Base-by-base conservation (phyloP, 139 green algal genomes). In the Penium margaritaceum region DNA sequence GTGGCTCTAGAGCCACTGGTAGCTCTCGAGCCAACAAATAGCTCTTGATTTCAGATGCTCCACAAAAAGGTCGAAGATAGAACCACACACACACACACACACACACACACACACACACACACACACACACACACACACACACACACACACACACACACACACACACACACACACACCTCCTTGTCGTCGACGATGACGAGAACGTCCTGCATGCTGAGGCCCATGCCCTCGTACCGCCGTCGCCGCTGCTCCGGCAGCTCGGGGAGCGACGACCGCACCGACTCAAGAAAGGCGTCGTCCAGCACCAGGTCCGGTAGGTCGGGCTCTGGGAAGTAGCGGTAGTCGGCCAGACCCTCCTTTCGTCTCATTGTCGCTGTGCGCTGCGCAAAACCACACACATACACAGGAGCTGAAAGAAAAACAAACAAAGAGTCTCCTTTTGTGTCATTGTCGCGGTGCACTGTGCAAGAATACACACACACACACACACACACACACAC, bases 251-350 rank as follows among this genome's bases (percentile, higher is more conserved):
- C 51, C 17, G 93, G 93, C 35, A 96, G 81, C 84, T 97, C 90
- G 12, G 86, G 86, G 86, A 96, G 91, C 15, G 58, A 61, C 0
- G 57, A 74, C 81, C 87, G 81, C 24, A 77, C 46, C 1, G 63
- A 9, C 27, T 77, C 55, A 6, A 82, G 34, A 33, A 69, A 81
- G 30, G 35, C 57, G 1, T 75, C 57, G 7, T 35, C 30, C 21
- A 81, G 44, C 36, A 72, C 30, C 43, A 97, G 62, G 9, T 88
- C 84, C 5, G 86, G 90, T 39, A 98, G 83, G 76, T 98, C 93
- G 0, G 93, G 93, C 85, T 98, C 93, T 4, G 93, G 92, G 80
- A 98, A 98, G 84, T 98, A 98, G 34, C 93, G 80, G 87, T 98
- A 98, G 78, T 98, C 93, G 4, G 93, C 93, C 54, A 96, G 83